A percentile compares a stretch with the other conserved stretches of the same genome.
Conservation (phyloP, 441 rosid species). For the Jatropha multifida region DNA sequence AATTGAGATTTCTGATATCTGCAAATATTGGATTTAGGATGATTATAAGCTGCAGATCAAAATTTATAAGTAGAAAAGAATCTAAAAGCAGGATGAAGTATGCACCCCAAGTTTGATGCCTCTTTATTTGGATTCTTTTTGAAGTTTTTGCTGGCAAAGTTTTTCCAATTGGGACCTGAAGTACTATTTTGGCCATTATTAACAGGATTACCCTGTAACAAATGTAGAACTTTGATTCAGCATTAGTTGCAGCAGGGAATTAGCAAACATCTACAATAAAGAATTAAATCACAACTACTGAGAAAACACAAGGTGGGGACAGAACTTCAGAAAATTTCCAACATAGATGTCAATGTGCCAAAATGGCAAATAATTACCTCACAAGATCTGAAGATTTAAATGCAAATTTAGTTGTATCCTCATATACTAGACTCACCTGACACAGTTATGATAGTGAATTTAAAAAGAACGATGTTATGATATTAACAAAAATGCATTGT, state of each 20-base stretch:
- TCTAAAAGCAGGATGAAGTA: slow-evolving; percentile 18
- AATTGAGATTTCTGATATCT: slow-evolving; percentile 58
- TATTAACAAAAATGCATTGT: too few species aligned
- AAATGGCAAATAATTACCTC: background rate
- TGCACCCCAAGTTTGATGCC: slow-evolving; percentile 47
- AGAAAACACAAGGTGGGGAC: background rate
- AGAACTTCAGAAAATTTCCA: background rate
- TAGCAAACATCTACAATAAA: background rate
- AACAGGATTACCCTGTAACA: slow-evolving; percentile 48
- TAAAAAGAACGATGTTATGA: too few species aligned
- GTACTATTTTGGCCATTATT: slow-evolving; percentile 31
- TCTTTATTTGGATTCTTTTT: slow-evolving; percentile 37
- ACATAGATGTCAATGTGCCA: background rate
- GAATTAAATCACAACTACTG: background rate
- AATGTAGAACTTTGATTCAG: slow-evolving; percentile 25
- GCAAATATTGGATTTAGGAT: slow-evolving; percentile 28
- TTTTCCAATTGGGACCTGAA: slow-evolving; percentile 36
- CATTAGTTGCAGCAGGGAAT: slow-evolving; percentile 13
- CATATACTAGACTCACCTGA: background rate
- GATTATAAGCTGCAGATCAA: slow-evolving; percentile 18
- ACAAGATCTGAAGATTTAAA: background rate
- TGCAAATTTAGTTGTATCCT: background rate
- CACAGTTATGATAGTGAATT: background rate
- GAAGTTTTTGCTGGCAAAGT: slow-evolving; percentile 38
- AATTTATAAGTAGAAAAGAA: slow-evolving; percentile 10